Conservation (phyloP, 192 early-diverging fungal genomes). For the Entomortierella chlamydospora region DNA sequence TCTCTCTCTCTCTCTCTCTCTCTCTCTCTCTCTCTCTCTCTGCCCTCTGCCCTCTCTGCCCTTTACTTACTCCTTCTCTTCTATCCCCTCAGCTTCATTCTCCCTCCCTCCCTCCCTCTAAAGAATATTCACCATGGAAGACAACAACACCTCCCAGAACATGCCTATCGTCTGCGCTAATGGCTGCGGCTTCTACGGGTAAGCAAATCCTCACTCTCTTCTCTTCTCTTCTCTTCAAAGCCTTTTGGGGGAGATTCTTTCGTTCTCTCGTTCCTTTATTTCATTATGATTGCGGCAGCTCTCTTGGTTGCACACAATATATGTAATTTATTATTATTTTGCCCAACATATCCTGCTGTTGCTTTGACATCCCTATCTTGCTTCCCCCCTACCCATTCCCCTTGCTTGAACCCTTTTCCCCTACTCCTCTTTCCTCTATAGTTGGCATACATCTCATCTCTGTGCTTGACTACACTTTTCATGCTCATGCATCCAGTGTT, state of each 20-base stretch:
- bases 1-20: too few species aligned
- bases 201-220: slow-evolving; percentile 11
- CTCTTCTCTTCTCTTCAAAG: not conserved
- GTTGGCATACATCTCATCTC: too few species aligned
- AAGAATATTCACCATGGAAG: slow-evolving; percentile 65
- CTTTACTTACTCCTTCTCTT: not conserved
- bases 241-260: not conserved
- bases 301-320: too few species aligned
- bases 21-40: slow-evolving; percentile 2
- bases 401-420: too few species aligned
- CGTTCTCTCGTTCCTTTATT: not conserved
- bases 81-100: not conserved
- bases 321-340: too few species aligned
- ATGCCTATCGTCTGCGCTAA: slow-evolving; percentile 70
- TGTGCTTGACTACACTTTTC: too few species aligned
- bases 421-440: not conserved
- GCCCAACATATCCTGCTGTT: too few species aligned
- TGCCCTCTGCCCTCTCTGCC: not conserved
- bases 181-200: slow-evolving; percentile 82
- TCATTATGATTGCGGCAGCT: too few species aligned
- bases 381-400: too few species aligned
- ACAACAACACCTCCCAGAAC: slow-evolving; percentile 69
- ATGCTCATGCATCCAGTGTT: not conserved
- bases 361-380: too few species aligned
- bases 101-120: not conserved